Base-by-base conservation (phyloP, 2,329 filamentous ascomycete genomes). In the Sordariomycetes sp. region DNA sequence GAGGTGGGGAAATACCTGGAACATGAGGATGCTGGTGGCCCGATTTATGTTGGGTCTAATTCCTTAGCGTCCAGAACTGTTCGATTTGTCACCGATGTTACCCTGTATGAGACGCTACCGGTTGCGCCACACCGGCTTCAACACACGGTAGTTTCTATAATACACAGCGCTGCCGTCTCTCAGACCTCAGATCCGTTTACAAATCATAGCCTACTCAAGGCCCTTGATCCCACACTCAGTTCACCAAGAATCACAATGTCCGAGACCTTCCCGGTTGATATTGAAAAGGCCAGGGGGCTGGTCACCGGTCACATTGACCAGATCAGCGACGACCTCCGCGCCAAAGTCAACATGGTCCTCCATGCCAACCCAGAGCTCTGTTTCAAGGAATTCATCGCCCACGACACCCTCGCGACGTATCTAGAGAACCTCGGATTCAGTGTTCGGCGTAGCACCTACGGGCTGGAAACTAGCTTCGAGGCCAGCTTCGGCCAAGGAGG, bases 391-490 rank as follows among this genome's bases (percentile, higher is more conserved):
- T 58, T 60, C 61, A 59, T 62, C 28, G 67, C 67, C 28, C 67
- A 69, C 60, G 60, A 63, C 24, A 62, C 59, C 34, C 59, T 68
- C 52, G 59, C 60, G 35, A 39, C 59, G 10, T 54, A 63, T 8
- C 61, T 68, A 45, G 13, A 59, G 10, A 54, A 53, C 4, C 63
- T 62, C 1, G 66, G 64, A 8, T 64, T 63, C 52, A 28, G 53
- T 10, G 67, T 69, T 0, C 67, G 62, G 1, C 66, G 64, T 25
- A 64, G 66, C 52, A 62, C 67, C 3, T 68, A 69, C 59, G 67
- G 66, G 20, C 57, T 72, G 12, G 61, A 65, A 0, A 71, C 69
- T 13, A 62, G 67, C 24, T 71, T 72, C 52, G 64, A 65, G 36
- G 65, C 64, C 25, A 61, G 63, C 7, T 57, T 58, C 50, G 67